phyloP scores from a whole-genome alignment of 1,139 yeast genomes.

The Saccharomyces hybrid region DNA sequence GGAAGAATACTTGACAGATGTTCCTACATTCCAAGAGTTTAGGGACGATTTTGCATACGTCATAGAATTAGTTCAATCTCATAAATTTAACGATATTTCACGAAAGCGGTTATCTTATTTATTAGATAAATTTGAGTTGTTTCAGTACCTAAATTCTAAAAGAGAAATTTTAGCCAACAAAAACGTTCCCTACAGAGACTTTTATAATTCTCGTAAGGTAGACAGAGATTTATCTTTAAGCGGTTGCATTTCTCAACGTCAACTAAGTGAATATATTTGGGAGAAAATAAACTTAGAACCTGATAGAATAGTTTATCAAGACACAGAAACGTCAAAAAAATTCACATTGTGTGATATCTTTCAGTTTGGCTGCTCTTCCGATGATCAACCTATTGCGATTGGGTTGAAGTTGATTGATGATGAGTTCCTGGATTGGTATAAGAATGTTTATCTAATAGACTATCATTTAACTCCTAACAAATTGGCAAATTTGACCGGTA shows the following conservation, averaged over 20 bases:
- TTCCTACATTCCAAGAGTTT: constrained; percentile 23
- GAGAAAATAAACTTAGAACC: constrained; percentile 52
- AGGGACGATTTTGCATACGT: constrained; percentile 17
- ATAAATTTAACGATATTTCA: constrained; percentile 16
- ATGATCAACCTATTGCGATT: constrained; percentile 15
- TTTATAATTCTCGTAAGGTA: constrained; percentile 91
- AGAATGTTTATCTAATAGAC: constrained; percentile 18
- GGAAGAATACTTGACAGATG: constrained; percentile 2
- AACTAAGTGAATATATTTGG: constrained; percentile 84
- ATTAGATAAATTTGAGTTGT: constrained; percentile 26
- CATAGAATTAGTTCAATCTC: constrained; percentile 13
- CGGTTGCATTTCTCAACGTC: constrained; percentile 96
- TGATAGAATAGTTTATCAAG: constrained; percentile 19
- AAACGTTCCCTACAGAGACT: constrained; percentile 84
- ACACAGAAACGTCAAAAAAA: constrained; percentile 10
- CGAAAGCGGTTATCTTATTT: constrained; percentile 23
- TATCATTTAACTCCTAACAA: constrained; percentile 17
- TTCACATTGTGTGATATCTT: constrained; percentile 20
- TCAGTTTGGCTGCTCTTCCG: constrained; percentile 10
- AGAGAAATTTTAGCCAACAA: constrained; percentile 36
- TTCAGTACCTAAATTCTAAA: constrained; percentile 25
- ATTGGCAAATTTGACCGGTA: constrained; percentile 13
- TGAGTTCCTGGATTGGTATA: constrained; percentile 29
- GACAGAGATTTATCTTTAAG: constrained; percentile 96
- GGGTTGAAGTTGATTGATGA: constrained; percentile 29